A percentile compares a stretch with the other conserved stretches of the same genome.
Conservation (phyloP, 2,329 filamentous ascomycete genomes). For the Verticillium isaacii region DNA sequence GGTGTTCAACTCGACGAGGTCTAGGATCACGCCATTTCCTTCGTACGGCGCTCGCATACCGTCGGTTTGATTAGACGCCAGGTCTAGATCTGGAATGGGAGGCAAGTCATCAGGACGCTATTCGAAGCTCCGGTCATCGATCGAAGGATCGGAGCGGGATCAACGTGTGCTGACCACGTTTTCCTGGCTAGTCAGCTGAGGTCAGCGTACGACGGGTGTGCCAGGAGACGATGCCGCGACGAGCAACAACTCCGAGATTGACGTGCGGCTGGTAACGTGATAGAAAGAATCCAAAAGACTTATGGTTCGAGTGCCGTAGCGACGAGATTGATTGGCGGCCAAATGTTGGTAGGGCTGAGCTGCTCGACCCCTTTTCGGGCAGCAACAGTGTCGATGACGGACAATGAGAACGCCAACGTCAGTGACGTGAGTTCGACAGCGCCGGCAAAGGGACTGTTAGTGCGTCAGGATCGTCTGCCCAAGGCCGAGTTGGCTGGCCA, state of each 20-base stretch:
- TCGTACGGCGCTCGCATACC: conserved; percentile 46
- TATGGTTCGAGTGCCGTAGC: too few relatives aligned
- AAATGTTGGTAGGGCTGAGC: background rate
- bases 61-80: background rate
- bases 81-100: background rate
- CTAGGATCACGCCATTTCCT: conserved; percentile 44
- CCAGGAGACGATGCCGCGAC: background rate
- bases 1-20: conserved; percentile 47
- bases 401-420: background rate
- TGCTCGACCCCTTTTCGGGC: background rate
- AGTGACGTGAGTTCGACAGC: background rate
- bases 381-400: background rate
- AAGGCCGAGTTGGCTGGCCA: background rate
- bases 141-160: background rate
- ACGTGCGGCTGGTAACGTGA: too few relatives aligned
- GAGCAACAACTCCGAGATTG: background rate
- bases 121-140: too few relatives aligned
- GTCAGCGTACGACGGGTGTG: background rate
- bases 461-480: background rate
- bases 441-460: background rate
- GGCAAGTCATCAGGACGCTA: background rate
- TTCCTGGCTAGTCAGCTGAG: background rate
- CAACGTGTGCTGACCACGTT: background rate
- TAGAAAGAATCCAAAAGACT: too few relatives aligned
- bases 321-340: background rate